Conservation (phyloP, 140 eudicot species). For the Stevia rebaudiana region DNA sequence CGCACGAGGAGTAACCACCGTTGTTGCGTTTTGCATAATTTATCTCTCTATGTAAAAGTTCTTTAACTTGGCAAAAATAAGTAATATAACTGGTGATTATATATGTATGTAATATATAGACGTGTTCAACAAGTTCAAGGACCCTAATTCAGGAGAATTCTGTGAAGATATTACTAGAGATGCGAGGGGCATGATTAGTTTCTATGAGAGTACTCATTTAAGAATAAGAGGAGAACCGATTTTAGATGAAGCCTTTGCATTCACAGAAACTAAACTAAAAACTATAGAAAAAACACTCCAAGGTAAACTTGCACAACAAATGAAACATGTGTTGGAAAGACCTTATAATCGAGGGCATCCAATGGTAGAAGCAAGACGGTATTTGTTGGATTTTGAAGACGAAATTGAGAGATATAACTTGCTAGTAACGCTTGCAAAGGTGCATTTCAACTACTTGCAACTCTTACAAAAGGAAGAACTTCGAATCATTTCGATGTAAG, state of each 20-base stretch:
- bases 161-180: background rate
- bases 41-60: too few species aligned
- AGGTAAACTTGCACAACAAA: background rate
- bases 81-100: background rate
- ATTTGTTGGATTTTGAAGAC: background rate
- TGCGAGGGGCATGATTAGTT: conserved; percentile 6
- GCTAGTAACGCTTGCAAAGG: conserved; percentile 1
- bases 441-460: conserved; percentile 16
- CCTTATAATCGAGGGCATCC: conserved; percentile 8
- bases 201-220: too few species aligned
- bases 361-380: conserved; percentile 5
- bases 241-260: background rate
- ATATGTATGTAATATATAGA: too few species aligned
- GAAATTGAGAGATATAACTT: background rate
- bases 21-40: too few species aligned
- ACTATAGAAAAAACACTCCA: too few species aligned
- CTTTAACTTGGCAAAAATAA: too few species aligned
- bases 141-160: background rate
- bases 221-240: conserved; percentile 5
- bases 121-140: conserved; percentile 1
- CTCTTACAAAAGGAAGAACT: conserved; percentile 22
- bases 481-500: conserved; percentile 3
- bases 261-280: background rate
- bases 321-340: conserved; percentile 5
- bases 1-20: too few species aligned